Base-by-base conservation (phyloP, 345 rosid species). In the Dovyalis caffra region DNA sequence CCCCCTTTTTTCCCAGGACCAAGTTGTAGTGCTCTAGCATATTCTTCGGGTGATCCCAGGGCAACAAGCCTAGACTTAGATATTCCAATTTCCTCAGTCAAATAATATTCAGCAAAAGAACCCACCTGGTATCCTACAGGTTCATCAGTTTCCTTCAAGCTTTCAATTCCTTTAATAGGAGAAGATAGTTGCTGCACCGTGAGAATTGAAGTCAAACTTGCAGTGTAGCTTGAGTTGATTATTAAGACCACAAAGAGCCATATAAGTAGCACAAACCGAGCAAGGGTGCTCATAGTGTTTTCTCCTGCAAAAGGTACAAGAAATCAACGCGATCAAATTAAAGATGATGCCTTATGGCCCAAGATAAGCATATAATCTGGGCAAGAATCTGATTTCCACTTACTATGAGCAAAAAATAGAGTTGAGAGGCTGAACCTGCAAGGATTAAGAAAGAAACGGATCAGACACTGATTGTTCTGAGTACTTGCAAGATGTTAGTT, bases 391-490 rank as follows among this genome's bases (percentile, higher is more conserved):
- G 67, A 62, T 16, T 64, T 34, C 74, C 64, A 85, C 99, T 83
- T 88, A 92, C 99, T 86, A 73, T 95, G 98, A 12, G 98, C 88
- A 25, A 93, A 95, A 84, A 95, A 95, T 75, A 95, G 74, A 38
- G 99, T 95, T 12, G 98, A 95, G 79, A 95, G 87, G 88, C 96
- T 90, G 90, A 95, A 93, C 99, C 99, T 95, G 98, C 88, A 91
- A 14, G 34, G 69, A 79, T 43, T 68, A 40, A 75, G 80, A 84
- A 81, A 75, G 66, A 71, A 37, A 56, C 28, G 69, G 28, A 79
- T 85, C 83, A 88, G 72, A 72, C 15, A 34, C 38, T 14, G 57
- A 66, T 16, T 18, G 10, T 26, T 71, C 79, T 58, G 10, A 71
- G 10, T 8, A 51, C n/a, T 64, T 40, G 34, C 66, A 29, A 49